Conservation (phyloP, 768 basidiomycete species). For the Lactarius sanguifluus region DNA sequence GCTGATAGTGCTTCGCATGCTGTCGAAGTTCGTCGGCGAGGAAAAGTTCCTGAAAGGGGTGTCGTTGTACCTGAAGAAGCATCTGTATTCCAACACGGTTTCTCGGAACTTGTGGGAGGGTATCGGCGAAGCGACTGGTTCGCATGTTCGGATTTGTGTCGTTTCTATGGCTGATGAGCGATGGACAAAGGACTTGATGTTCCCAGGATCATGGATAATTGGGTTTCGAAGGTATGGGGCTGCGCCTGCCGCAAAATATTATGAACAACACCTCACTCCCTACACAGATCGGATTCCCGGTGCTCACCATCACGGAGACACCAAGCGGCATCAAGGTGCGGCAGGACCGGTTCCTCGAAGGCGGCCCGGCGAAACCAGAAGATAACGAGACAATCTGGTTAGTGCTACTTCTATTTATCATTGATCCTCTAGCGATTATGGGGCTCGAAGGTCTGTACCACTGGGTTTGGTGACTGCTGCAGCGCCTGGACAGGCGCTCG, state of each 20-base stretch:
- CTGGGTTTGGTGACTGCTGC: constrained; percentile 68
- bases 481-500: constrained; percentile 50
- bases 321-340: constrained; percentile 69
- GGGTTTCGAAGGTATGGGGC: constrained; percentile 70
- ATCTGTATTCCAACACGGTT: constrained; percentile 80
- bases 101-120: constrained; percentile 89
- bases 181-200: constrained; percentile 57
- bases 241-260: not conserved
- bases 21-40: constrained; percentile 84
- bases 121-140: constrained; percentile 70
- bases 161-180: not conserved
- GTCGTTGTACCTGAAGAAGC: constrained; percentile 87
- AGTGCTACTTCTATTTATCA: constrained; percentile 1
- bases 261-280: not conserved
- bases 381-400: constrained; percentile 90
- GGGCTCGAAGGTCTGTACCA: constrained; percentile 66
- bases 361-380: constrained; percentile 71
- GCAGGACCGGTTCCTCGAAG: constrained; percentile 92
- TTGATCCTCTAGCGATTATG: not conserved
- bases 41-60: constrained; percentile 86
- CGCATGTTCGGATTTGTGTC: not conserved
- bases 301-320: constrained; percentile 81
- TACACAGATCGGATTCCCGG: constrained; percentile 75
- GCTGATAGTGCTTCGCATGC: constrained; percentile 81
- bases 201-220: constrained; percentile 82